A percentile compares a stretch with the other conserved stretches of the same genome.
Evolutionary conservation across 495 filamentous ascomycete genomes (phyloP).

Genomic region (Polyplosphaeria fusca): DNA sequence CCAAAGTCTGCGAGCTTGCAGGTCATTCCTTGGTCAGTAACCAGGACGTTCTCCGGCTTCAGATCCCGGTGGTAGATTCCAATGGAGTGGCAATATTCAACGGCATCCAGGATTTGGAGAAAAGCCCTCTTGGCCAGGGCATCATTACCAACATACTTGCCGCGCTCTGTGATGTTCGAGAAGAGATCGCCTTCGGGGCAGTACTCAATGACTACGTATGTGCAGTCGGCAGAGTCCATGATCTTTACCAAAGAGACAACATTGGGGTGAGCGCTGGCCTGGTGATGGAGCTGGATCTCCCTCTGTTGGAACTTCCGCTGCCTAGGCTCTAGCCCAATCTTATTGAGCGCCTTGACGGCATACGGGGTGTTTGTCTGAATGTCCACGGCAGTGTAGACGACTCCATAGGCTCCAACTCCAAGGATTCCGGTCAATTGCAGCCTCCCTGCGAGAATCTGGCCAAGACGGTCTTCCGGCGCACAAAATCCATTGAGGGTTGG

Average conservation of each 20-base stretch:
- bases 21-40: conserved; percentile 78
- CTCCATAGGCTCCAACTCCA: conserved; percentile 92
- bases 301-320: conserved; percentile 87
- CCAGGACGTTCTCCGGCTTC: conserved; percentile 97
- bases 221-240: conserved; percentile 87
- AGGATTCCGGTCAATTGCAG: conserved; percentile 81
- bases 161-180: conserved; percentile 91
- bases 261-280: conserved; percentile 83
- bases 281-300: conserved; percentile 88
- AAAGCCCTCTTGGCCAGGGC: conserved; percentile 80
- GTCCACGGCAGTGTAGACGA: conserved; percentile 92
- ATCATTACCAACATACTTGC: conserved; percentile 91
- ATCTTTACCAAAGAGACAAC: conserved; percentile 94
- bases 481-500: conserved; percentile 52
- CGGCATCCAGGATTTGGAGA: conserved; percentile 96
- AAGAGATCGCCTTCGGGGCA: conserved; percentile 98
- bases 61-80: conserved; percentile 97
- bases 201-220: conserved; percentile 94
- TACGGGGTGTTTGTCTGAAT: conserved; percentile 76
- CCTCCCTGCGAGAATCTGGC: conserved; percentile 75
- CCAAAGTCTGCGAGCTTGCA: conserved; percentile 98
- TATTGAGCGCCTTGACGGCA: conserved; percentile 96
- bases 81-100: conserved; percentile 86
- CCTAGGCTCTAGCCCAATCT: conserved; percentile 79
- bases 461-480: conserved; percentile 80